A percentile compares a stretch with the other conserved stretches of the same genome.
These are phyloP conservation scores for Ceratorhiza oryzae-sativae DNA, from an alignment of 1,284 basidiomycete genomes.

Conservation along the genomic window DNA sequence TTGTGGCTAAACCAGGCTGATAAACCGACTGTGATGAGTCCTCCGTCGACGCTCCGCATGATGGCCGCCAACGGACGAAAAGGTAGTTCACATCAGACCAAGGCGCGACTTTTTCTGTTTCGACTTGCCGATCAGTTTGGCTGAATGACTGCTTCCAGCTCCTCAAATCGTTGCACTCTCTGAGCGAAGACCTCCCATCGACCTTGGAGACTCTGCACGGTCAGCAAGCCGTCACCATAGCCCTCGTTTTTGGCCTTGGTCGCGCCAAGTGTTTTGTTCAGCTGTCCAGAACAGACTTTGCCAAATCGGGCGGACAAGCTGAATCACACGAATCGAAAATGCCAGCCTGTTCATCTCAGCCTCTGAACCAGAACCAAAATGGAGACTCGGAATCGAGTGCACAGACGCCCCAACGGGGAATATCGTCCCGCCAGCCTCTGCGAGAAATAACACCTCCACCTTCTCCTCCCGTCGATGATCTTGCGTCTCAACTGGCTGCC, in stretches of 20 bases:
- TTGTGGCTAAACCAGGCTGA: too few species aligned
- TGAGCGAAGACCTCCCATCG: constrained; percentile 12
- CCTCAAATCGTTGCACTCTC: constrained; percentile 16
- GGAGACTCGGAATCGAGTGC: constrained; percentile 4
- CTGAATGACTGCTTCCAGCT: neutral
- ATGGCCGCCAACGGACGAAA: constrained; percentile 20
- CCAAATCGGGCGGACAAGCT: neutral
- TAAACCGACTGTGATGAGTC: too few species aligned
- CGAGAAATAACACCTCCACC: constrained; percentile 2
- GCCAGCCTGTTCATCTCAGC: neutral
- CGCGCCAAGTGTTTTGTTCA: constrained; percentile 22
- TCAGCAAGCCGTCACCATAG: neutral
- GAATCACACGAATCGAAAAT: neutral
- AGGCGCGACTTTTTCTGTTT: neutral
- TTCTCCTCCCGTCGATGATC: constrained; percentile 4
- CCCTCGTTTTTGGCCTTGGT: constrained; percentile 22
- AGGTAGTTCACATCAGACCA: constrained; percentile 11
- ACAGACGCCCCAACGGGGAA: neutral
- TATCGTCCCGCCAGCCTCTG: constrained; percentile 2
- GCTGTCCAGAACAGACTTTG: constrained; percentile 4
- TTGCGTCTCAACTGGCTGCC: constrained; percentile 7
- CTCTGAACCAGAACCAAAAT: neutral
- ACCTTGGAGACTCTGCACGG: neutral
- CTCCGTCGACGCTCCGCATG: constrained; percentile 15
- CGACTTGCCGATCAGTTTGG: neutral